Percentiles rank a stretch among this genome's conserved stretches.
Evolutionary conservation across 2,329 filamentous ascomycete species (phyloP).

Genomic region (Alternaria sp.): DNA sequence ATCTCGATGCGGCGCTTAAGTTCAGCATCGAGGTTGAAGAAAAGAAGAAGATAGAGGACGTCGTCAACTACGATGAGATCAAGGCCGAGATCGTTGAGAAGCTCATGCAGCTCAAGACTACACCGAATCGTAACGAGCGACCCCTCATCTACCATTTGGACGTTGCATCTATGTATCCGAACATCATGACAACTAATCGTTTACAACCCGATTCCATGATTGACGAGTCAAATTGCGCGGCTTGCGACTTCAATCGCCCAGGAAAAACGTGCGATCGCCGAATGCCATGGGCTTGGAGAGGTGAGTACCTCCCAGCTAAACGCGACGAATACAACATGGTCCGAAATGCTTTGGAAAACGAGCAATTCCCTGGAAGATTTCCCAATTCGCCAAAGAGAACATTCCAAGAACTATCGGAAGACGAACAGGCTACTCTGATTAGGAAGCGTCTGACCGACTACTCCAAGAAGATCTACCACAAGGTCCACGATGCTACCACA

Average conservation of each 20-base stretch:
- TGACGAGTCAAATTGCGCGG: conserved; percentile 90
- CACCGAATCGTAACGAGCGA: conserved; percentile 81
- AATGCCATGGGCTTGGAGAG: conserved; percentile 97
- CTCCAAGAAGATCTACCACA: conserved; percentile 99
- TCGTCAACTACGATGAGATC: conserved; percentile 64
- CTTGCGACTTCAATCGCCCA: conserved; percentile 96
- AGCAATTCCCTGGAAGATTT: conserved; percentile 82
- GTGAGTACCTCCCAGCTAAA: conserved; percentile 94
- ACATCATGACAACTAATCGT: conserved; percentile 99
- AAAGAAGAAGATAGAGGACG: conserved; percentile 59
- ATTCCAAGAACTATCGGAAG: conserved; percentile 79
- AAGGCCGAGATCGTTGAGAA: conserved; percentile 79
- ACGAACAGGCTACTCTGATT: conserved; percentile 81
- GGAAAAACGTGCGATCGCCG: conserved; percentile 96
- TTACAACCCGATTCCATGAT: conserved; percentile 99
- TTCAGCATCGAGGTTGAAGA: conserved; percentile 71
- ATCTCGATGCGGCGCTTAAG: conserved; percentile 85
- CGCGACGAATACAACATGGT: conserved; percentile 99
- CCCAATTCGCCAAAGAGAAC: conserved; percentile 72
- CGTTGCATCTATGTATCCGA: conserved; percentile 99
- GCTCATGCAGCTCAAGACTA: conserved; percentile 75
- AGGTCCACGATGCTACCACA: conserved; percentile 93
- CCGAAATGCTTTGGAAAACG: conserved; percentile 85
- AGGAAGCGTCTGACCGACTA: conserved; percentile 90
- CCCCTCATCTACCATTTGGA: conserved; percentile 98